These are phyloP conservation scores for Mycena amicta DNA, from an alignment of 768 basidiomycete genomes.

Conservation along the genomic window DNA sequence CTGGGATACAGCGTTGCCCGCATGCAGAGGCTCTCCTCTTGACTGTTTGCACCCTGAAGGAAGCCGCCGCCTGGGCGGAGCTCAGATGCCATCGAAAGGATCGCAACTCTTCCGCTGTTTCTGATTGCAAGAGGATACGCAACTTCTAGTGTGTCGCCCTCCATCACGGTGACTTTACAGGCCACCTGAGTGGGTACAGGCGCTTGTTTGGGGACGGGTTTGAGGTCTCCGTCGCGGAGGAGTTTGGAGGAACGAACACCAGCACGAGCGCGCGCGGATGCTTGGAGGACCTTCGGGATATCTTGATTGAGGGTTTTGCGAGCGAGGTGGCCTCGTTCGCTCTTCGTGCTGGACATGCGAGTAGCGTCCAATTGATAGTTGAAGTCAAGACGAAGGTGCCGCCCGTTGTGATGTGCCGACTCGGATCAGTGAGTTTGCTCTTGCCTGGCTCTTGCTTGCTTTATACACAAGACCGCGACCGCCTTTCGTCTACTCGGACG, in stretches of 20 bases:
- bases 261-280: slow-evolving; percentile 17
- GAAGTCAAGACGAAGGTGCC: too few species aligned
- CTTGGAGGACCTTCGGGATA: slow-evolving; percentile 22
- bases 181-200: background rate
- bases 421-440: too few species aligned
- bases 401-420: too few species aligned
- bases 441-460: too few species aligned
- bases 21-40: slow-evolving; percentile 26
- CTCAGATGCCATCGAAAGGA: slow-evolving; percentile 26
- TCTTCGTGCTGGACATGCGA: slow-evolving; percentile 7
- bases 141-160: slow-evolving; percentile 23
- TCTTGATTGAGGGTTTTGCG: slow-evolving; percentile 20
- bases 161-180: slow-evolving; percentile 17
- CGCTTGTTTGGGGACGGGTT: background rate
- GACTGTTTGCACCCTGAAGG: slow-evolving; percentile 21
- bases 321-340: slow-evolving; percentile 18
- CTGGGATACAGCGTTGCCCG: slow-evolving; percentile 23
- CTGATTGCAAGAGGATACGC: slow-evolving; percentile 9
- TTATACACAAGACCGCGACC: too few species aligned
- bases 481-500: too few species aligned
- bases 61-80: slow-evolving; percentile 26
- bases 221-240: slow-evolving; percentile 11
- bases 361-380: too few species aligned
- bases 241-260: slow-evolving; percentile 18
- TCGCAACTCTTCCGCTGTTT: slow-evolving; percentile 8